Evolutionary conservation across 73 alveolate genomes (phyloP), one percentile per base, ranked within the genome.

Genomic region (Strombidium stylifer): DNA sequence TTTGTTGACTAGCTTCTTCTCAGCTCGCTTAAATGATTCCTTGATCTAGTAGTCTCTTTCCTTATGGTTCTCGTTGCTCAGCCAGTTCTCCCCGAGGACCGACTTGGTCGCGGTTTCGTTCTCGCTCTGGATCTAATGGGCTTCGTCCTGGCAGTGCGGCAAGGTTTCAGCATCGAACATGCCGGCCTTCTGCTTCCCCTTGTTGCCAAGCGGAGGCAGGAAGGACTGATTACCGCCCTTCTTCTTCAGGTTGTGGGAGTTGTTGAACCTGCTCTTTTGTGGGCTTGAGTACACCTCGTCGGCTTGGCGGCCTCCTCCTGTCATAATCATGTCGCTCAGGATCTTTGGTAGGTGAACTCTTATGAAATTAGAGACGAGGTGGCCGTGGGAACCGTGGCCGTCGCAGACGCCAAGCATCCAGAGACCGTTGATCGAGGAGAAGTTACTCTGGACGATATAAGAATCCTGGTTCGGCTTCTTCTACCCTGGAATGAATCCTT

Each of bases 361-460:
- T n/a, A 94, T 86, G 65, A 84, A 90, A 31, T 91, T 89, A 51
- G 95, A 74, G 19, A 95, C 94, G 42, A 84, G 69, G 79, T 96
- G 98, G 1, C 99, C 99, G 81, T 85, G 64, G 36, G 69, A 69
- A 0, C 99, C 99, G 64, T 93, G 99, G 25, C 99, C 99, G 78
- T 96, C 99, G 50, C 95, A 85, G 11, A 96, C 98, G 15, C 97
- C 95, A 36, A 91, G 54, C 32, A 83, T 44, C 89, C 85, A 86
- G 31, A 74, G 69, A n/a, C 86, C 86, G 36, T 80, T 81, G 16
- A 81, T 80, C 15, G 42, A 40, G 0, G 74, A 80, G 44, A 80
- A 80, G 25, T 80, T 64, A 39, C 36, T 39, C 0, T 19, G 46
- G 1, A 70, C 19, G 44, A 69, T 42, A 23, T 60, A 71, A n/a